Base-by-base conservation (phyloP, 2,329 filamentous ascomycete genomes). In the Aspergillus fischeri region DNA sequence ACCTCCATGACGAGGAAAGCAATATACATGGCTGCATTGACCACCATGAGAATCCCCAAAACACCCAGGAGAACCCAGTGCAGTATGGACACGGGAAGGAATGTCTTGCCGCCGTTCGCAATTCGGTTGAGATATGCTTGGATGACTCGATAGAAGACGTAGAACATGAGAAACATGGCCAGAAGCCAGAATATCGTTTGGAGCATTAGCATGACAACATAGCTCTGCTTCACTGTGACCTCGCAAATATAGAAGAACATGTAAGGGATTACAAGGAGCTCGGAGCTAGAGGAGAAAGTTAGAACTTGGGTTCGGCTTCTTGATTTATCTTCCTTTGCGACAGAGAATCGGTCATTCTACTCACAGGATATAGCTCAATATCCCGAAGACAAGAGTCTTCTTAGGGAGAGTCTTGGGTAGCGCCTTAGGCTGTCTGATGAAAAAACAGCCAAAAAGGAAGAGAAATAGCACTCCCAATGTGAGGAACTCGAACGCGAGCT, bases 111-210 rank as follows among this genome's bases (percentile, higher is more conserved):
- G 0, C 59, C 52, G 35, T 60, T 56, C 4, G 58, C 57, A 21
- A 65, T 57, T 8, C 60, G 56, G 9, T 59, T 54, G 24, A 69
- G 57, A 8, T 62, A 38, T 47, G 51, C 38, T 42, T 68, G 60
- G 9, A 65, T 59, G 17, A 67, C 44, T 3, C 49, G 52, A 53
- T 63, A 69, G 55, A 68, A 64, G 41, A 64, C 55, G 28, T 60
- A 61, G 47, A 64, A 59, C 11, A 63, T 42, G 14, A 68, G 8
- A 21, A 60, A 57, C 10, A 52, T 21, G 2, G 41, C 56, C 10
- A 60, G 6, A n/a, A 62, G 20, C 28, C 8, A 10, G 56, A 69
- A 69, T 21, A 67, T 62, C 1, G 54, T 29, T 9, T 50, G 11
- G 14, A 68, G 49, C 56, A 69, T 66, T 6, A 56, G 38, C n/a